These are phyloP conservation scores for Aspergillus sp. DNA, from an alignment of 2,329 filamentous ascomycete genomes.

Conservation along the genomic window DNA sequence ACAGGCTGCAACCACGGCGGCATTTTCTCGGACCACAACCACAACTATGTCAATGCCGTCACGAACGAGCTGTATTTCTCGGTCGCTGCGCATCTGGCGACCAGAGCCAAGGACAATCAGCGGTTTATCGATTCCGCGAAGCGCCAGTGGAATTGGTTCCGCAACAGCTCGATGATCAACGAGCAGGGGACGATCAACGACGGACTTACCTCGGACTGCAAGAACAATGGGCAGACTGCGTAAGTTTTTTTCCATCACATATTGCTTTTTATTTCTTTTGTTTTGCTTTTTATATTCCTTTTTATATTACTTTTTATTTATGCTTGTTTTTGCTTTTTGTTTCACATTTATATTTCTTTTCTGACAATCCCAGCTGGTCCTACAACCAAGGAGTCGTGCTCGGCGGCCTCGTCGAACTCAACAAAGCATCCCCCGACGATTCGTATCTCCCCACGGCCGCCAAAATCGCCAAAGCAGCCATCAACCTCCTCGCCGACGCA, in stretches of 20 bases:
- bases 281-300: not conserved
- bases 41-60: slow-evolving; percentile 49
- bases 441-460: slow-evolving; percentile 41
- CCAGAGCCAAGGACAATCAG: slow-evolving; percentile 35
- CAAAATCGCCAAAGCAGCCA: slow-evolving; percentile 51
- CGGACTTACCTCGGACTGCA: slow-evolving; percentile 47
- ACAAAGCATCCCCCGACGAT: slow-evolving; percentile 37
- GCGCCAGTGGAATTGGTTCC: slow-evolving; percentile 50
- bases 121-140: slow-evolving; percentile 45
- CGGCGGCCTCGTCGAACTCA: slow-evolving; percentile 52
- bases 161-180: slow-evolving; percentile 44
- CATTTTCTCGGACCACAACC: slow-evolving; percentile 45
- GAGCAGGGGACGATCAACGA: slow-evolving; percentile 49
- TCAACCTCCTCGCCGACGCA: slow-evolving; percentile 40
- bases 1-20: slow-evolving; percentile 37
- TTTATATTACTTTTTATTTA: not conserved
- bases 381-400: slow-evolving; percentile 62
- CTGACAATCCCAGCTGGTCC: slow-evolving; percentile 35
- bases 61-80: slow-evolving; percentile 55
- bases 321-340: not conserved
- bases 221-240: slow-evolving; percentile 40
- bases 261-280: too few relatives aligned
- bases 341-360: not conserved
- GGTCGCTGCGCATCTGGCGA: slow-evolving; percentile 52
- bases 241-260: slow-evolving; percentile 5